Percentiles rank a stretch among this genome's conserved stretches.
These are phyloP conservation scores for Fusarium scirpi DNA, from an alignment of 2,329 filamentous ascomycete species.

Conservation along the genomic window DNA sequence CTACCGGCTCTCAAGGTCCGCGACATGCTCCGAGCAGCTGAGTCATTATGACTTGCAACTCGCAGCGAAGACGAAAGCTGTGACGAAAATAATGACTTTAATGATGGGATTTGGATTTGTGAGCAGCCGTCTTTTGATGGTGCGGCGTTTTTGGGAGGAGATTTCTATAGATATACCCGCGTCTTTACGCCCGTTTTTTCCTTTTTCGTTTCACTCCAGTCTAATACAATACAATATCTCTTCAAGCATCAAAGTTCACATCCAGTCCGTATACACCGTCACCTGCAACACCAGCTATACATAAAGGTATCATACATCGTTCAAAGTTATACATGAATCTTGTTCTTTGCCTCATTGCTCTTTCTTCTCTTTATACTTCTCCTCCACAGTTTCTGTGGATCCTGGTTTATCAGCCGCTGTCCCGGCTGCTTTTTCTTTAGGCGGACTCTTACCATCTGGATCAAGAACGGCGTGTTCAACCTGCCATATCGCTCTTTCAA, in stretches of 20 bases:
- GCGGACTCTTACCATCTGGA: slow-evolving; percentile 42
- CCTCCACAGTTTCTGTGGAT: slow-evolving; percentile 24
- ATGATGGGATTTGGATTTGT: slow-evolving; percentile 40
- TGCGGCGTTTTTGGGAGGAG: slow-evolving; percentile 40
- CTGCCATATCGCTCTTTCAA: slow-evolving; percentile 82
- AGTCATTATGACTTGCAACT: slow-evolving; percentile 42
- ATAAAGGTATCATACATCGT: slow-evolving; percentile 45
- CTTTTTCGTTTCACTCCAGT: slow-evolving; percentile 27
- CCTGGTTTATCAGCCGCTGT: slow-evolving; percentile 23
- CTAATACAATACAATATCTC: slow-evolving; percentile 33
- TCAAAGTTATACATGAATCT: slow-evolving; percentile 12
- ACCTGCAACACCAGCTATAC: slow-evolving; percentile 16
- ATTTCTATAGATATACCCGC: slow-evolving; percentile 47
- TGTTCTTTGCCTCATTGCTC: slow-evolving; percentile 36
- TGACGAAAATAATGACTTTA: slow-evolving; percentile 9
- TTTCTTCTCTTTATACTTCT: slow-evolving; percentile 33
- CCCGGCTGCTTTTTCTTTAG: slow-evolving; percentile 29
- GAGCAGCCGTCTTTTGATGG: slow-evolving; percentile 12
- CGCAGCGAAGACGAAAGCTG: neutral
- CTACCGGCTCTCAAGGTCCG: slow-evolving; percentile 42
- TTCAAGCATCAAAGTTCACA: neutral
- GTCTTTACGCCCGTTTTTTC: slow-evolving; percentile 35
- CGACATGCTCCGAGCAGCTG: slow-evolving; percentile 31
- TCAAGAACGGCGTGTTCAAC: slow-evolving; percentile 66
- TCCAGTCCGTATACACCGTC: slow-evolving; percentile 26